Evolutionary conservation across 2,329 filamentous ascomycete genomes (phyloP).

Genomic region (Alternaria ventricosa): DNA sequence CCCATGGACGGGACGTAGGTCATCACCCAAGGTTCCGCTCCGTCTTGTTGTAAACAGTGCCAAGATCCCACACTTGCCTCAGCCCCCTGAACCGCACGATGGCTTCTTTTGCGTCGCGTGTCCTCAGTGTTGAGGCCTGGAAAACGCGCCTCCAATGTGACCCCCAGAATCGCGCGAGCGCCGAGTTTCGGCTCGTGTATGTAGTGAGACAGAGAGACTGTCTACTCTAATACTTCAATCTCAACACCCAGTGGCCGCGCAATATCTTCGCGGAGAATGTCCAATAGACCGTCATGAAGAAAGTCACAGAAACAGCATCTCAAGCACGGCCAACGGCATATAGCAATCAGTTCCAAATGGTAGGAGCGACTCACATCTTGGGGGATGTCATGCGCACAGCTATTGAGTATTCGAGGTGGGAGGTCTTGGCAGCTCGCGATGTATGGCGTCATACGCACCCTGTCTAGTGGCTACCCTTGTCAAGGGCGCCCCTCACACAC

Average conservation of each 20-base stretch:
- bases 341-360: neutral
- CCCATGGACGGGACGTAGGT: neutral
- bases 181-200: neutral
- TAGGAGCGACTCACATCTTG: neutral
- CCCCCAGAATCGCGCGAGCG: neutral
- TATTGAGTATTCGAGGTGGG: neutral
- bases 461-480: neutral
- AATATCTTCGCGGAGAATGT: neutral
- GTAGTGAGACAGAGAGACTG: neutral
- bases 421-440: constrained; percentile 18
- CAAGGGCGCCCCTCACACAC: neutral
- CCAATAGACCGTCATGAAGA: neutral
- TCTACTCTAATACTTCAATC: neutral
- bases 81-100: neutral
- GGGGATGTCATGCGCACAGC: neutral
- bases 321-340: neutral
- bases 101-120: neutral
- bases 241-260: neutral
- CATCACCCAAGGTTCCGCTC: neutral
- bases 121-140: neutral
- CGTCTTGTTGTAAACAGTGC: neutral
- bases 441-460: constrained; percentile 12
- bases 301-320: neutral
- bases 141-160: neutral
- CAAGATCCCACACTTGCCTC: neutral